Percentiles rank a stretch among this genome's conserved stretches.
Conservation (phyloP, 169 alveolate species). For the Toxoplasma gondii region DNA sequence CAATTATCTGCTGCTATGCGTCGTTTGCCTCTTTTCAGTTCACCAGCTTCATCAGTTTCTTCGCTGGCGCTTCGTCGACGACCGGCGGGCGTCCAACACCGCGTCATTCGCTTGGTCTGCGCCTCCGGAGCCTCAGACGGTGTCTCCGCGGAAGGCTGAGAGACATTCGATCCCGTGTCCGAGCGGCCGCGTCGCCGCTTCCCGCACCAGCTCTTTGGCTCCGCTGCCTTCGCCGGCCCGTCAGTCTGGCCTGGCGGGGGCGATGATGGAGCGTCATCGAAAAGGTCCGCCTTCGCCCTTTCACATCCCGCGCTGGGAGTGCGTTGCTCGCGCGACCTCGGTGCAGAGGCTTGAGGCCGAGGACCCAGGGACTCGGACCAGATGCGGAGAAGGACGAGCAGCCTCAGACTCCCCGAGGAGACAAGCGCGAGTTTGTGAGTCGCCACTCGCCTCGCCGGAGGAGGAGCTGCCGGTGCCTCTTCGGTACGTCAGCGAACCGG, state of each 20-base stretch:
- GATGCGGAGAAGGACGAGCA: not conserved
- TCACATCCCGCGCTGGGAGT: not conserved
- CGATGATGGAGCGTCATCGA: not conserved
- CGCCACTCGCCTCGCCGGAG: no score
- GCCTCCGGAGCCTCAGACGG: not conserved
- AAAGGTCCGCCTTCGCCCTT: not conserved
- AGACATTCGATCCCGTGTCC: not conserved
- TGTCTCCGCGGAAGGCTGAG: no score
- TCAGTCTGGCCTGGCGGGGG: not conserved
- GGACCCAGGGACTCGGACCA: no score
- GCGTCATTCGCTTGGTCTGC: not conserved
- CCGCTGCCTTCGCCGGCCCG: not conserved
- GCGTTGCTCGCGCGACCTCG: no score
- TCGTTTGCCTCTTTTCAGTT: not conserved
- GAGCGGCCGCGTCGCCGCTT: not conserved
- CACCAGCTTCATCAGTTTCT: slow-evolving; percentile 23
- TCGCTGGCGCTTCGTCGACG: slow-evolving; percentile 10
- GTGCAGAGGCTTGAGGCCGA: no score
- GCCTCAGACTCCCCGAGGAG: no score
- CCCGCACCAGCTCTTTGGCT: not conserved
- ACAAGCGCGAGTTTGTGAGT: no score
- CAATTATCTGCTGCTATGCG: not conserved
- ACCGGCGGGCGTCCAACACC: not conserved
- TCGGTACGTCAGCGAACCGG: no score
- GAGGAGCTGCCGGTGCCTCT: no score